A percentile compares a stretch with the other conserved stretches of the same genome.
phyloP scores from a whole-genome alignment of 1,284 basidiomycete genomes.

The Phenoliferia sp. region DNA sequence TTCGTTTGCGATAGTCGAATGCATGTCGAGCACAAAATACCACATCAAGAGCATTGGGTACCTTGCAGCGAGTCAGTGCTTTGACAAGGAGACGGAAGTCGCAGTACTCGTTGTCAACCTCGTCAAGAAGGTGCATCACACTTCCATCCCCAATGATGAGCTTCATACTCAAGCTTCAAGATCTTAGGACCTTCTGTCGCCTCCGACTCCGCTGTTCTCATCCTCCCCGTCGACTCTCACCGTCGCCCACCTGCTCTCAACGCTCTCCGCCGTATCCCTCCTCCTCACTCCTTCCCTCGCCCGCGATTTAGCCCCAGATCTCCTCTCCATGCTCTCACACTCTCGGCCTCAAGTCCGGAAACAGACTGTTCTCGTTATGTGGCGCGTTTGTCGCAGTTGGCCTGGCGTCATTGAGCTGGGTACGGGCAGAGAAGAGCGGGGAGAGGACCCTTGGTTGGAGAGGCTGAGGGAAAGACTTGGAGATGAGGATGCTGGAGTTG shows the following conservation, averaged over 20 bases:
- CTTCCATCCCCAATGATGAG: not conserved
- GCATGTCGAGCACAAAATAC: conserved; percentile 88
- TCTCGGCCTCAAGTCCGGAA: conserved; percentile 59
- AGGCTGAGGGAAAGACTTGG: conserved; percentile 76
- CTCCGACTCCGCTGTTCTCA: conserved; percentile 62
- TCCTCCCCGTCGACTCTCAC: conserved; percentile 49
- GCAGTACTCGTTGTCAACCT: conserved; percentile 96
- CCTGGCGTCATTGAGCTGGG: conserved; percentile 24
- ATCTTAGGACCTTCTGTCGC: conserved; percentile 81
- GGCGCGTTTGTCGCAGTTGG: conserved; percentile 30
- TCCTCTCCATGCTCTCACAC: conserved; percentile 85
- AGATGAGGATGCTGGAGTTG: conserved; percentile 81
- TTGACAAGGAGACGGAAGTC: conserved; percentile 90
- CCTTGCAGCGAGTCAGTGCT: conserved; percentile 87
- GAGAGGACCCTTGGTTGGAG: conserved; percentile 51
- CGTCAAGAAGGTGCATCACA: conserved; percentile 77
- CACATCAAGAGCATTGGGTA: conserved; percentile 96
- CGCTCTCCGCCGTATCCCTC: conserved; percentile 81
- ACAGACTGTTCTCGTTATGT: conserved; percentile 33
- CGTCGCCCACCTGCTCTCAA: conserved; percentile 30
- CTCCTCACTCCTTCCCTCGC: conserved; percentile 84
- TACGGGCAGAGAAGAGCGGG: conserved; percentile 27
- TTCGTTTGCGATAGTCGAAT: conserved; percentile 90
- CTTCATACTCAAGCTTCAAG: not conserved
- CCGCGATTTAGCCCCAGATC: conserved; percentile 78